Percentiles rank a stretch among this genome's conserved stretches.
Evolutionary conservation across 495 filamentous ascomycete species (phyloP).

Genomic region (Daldinia caldariorum): DNA sequence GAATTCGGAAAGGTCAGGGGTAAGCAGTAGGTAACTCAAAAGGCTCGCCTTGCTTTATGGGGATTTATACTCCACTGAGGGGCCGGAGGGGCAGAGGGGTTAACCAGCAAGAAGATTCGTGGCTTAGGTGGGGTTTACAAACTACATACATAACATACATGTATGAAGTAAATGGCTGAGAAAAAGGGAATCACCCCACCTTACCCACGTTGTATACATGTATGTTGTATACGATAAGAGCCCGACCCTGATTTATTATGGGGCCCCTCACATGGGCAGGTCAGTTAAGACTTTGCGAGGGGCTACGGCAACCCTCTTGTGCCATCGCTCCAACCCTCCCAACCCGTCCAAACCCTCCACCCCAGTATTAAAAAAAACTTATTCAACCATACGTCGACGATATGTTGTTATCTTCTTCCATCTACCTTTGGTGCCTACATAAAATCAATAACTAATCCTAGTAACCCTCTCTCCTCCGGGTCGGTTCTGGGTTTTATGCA

Average conservation of each 20-base stretch:
- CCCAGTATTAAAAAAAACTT: slow-evolving; percentile 16
- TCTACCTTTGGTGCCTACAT: not conserved
- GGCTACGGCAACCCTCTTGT: slow-evolving; percentile 36
- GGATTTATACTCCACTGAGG: not conserved
- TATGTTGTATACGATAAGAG: slow-evolving; percentile 30
- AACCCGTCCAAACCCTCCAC: slow-evolving; percentile 9
- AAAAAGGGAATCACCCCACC: slow-evolving; percentile 31
- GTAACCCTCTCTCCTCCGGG: slow-evolving; percentile 6
- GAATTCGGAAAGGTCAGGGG: slow-evolving; percentile 32
- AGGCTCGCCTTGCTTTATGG: not conserved
- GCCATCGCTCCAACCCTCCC: slow-evolving; percentile 1
- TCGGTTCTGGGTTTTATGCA: slow-evolving; percentile 4
- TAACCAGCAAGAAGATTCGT: no score
- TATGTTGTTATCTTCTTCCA: slow-evolving; percentile 31
- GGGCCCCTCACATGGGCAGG: slow-evolving; percentile 45
- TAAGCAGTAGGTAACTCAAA: not conserved
- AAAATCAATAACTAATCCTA: slow-evolving; percentile 18
- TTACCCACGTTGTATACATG: slow-evolving; percentile 4
- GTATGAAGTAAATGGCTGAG: no score
- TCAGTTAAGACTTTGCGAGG: slow-evolving; percentile 43
- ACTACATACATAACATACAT: no score
- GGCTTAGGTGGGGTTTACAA: no score
- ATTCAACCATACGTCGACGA: slow-evolving; percentile 11
- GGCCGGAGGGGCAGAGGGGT: not conserved
- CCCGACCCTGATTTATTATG: slow-evolving; percentile 33